These are phyloP conservation scores for Lyophyllum decastes DNA, from an alignment of 768 basidiomycete genomes.

Conservation along the genomic window DNA sequence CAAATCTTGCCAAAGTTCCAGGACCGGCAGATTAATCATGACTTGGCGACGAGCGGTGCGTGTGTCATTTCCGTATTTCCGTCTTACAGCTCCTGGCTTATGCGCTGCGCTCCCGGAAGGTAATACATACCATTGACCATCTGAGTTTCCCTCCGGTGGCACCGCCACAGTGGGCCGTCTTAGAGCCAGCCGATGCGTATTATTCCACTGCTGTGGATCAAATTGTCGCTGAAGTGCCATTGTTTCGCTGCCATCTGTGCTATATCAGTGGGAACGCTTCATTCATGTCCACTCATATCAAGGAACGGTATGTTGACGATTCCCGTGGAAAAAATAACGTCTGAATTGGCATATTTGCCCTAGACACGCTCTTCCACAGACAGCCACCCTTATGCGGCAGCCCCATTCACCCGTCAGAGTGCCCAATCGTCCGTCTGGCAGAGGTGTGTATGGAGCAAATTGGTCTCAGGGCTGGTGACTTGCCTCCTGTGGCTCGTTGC, in stretches of 20 bases:
- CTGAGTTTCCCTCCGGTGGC: slow-evolving; percentile 4
- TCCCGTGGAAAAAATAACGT: neutral
- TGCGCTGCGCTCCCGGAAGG: slow-evolving; percentile 10
- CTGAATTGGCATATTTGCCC: neutral
- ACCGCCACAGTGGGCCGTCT: slow-evolving; percentile 9
- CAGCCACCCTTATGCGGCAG: slow-evolving; percentile 15
- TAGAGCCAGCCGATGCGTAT: slow-evolving; percentile 13
- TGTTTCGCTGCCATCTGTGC: slow-evolving; percentile 20
- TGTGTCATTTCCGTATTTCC: slow-evolving; percentile 37
- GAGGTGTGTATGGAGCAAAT: neutral
- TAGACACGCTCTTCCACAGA: slow-evolving; percentile 16
- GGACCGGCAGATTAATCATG: slow-evolving; percentile 21
- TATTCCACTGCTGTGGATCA: slow-evolving; percentile 12
- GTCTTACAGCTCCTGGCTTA: slow-evolving; percentile 32
- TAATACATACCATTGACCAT: slow-evolving; percentile 17
- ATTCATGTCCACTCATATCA: slow-evolving; percentile 15
- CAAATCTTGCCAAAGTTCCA: slow-evolving; percentile 15
- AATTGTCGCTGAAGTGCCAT: slow-evolving; percentile 11
- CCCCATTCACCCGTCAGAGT: slow-evolving; percentile 16
- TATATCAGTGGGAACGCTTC: slow-evolving; percentile 14
- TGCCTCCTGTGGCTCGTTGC: neutral
- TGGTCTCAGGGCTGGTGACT: neutral
- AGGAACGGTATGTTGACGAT: slow-evolving; percentile 9
- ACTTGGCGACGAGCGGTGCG: slow-evolving; percentile 23
- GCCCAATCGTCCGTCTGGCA: neutral